These are phyloP conservation scores for Metschnikowia baotianmanensis DNA, from an alignment of 805 yeast genomes.

Conservation along the genomic window DNA sequence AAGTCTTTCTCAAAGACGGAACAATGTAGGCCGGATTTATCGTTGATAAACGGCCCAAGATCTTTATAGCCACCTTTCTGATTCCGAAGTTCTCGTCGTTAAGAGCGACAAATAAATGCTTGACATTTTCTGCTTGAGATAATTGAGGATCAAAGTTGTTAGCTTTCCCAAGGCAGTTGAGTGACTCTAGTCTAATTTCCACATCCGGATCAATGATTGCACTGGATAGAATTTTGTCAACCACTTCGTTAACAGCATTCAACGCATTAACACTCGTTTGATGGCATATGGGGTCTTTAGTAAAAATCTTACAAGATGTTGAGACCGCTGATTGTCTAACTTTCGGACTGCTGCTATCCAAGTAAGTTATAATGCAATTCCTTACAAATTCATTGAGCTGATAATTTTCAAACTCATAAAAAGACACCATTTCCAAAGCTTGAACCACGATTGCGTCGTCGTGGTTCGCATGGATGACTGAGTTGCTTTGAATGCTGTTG, in stretches of 20 bases:
- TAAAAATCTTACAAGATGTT: slow-evolving; percentile 74
- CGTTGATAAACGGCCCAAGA: slow-evolving; percentile 79
- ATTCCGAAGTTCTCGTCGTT: slow-evolving; percentile 89
- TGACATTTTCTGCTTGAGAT: slow-evolving; percentile 89
- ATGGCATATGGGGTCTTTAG: slow-evolving; percentile 77
- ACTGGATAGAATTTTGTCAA: slow-evolving; percentile 73
- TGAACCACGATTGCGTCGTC: slow-evolving; percentile 60
- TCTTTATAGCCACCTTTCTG: slow-evolving; percentile 69
- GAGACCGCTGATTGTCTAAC: slow-evolving; percentile 84
- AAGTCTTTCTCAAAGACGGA: slow-evolving; percentile 83
- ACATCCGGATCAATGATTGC: slow-evolving; percentile 87
- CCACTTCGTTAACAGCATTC: slow-evolving; percentile 78
- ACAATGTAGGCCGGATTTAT: slow-evolving; percentile 95
- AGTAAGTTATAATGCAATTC: slow-evolving; percentile 76
- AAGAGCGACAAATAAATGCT: slow-evolving; percentile 79
- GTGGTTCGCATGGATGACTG: slow-evolving; percentile 31
- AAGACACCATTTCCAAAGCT: slow-evolving; percentile 73
- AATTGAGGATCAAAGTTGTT: slow-evolving; percentile 84
- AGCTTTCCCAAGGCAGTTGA: slow-evolving; percentile 59
- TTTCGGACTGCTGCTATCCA: slow-evolving; percentile 74
- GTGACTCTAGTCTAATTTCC: slow-evolving; percentile 79
- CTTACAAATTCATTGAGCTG: slow-evolving; percentile 86
- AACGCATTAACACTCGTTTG: slow-evolving; percentile 81
- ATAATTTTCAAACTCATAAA: slow-evolving; percentile 70
- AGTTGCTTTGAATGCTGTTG: slow-evolving; percentile 31